Evolutionary conservation across 2,329 filamentous ascomycete genomes (phyloP).

Genomic region (Colletotrichum gigasporum): DNA sequence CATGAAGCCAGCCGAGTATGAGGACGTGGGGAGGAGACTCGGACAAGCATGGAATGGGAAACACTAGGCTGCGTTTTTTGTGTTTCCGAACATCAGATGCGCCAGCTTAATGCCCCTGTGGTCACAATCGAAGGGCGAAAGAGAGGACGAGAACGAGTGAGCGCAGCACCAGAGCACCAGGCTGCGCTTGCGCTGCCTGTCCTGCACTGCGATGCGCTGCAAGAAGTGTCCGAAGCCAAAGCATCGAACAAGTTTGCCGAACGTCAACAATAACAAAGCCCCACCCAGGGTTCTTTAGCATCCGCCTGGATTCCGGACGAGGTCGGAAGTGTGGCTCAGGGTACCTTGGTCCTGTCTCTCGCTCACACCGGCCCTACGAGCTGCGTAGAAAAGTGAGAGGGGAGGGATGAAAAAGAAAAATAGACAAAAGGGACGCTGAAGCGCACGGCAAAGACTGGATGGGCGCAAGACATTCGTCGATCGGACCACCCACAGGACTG

Average conservation of each 20-base stretch:
- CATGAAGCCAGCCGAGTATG: slow-evolving; percentile 30
- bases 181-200: slow-evolving; percentile 4
- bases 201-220: not conserved
- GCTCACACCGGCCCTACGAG: not conserved
- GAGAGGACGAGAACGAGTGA: not conserved
- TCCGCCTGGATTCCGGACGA: slow-evolving; percentile 17
- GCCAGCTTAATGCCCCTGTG: slow-evolving; percentile 20
- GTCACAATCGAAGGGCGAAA: not conserved
- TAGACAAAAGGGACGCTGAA: not conserved
- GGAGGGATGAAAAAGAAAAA: not conserved
- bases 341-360: not conserved
- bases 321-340: slow-evolving; percentile 11
- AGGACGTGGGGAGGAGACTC: slow-evolving; percentile 10
- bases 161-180: too few species aligned
- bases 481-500: slow-evolving; percentile 18
- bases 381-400: not conserved
- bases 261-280: slow-evolving; percentile 4
- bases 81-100: slow-evolving; percentile 30
- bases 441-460: slow-evolving; percentile 19
- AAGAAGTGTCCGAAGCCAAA: slow-evolving; percentile 3
- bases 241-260: slow-evolving; percentile 25
- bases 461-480: slow-evolving; percentile 20
- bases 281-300: slow-evolving; percentile 11
- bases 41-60: slow-evolving; percentile 24
- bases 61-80: slow-evolving; percentile 30